A percentile compares a stretch with the other conserved stretches of the same genome.
phyloP scores from a whole-genome alignment of 257 asterid genomes.

The Jacaranda mimosifolia region DNA sequence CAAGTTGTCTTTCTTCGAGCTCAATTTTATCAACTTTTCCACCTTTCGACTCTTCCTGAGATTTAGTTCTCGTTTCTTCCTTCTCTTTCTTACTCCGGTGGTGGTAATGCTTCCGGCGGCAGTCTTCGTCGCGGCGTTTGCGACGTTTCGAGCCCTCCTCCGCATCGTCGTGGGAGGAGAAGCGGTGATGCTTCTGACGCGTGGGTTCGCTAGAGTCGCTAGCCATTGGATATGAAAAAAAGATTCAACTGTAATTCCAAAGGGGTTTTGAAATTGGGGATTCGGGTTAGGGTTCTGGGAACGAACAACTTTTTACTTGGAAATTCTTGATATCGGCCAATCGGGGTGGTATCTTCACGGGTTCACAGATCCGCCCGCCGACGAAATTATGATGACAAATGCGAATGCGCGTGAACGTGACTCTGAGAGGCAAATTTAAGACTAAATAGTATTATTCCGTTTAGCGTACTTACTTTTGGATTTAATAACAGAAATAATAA shows the following conservation, averaged over 20 bases:
- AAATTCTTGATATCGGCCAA: neutral
- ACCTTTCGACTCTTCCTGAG: conserved; percentile 35
- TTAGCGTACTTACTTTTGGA: no score
- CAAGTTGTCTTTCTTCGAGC: conserved; percentile 39
- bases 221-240: conserved; percentile 49
- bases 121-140: conserved; percentile 74
- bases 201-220: conserved; percentile 69
- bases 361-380: neutral
- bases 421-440: neutral
- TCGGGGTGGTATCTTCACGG: neutral
- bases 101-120: conserved; percentile 69
- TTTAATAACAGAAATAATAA: no score
- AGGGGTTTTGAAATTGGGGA: neutral
- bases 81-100: conserved; percentile 61
- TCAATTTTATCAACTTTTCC: conserved; percentile 41
- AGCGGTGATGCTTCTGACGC: conserved; percentile 73
- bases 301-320: neutral
- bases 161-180: conserved; percentile 65
- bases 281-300: conserved; percentile 39
- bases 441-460: no score
- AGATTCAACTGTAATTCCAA: neutral
- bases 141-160: conserved; percentile 84
- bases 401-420: neutral
- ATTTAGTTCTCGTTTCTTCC: conserved; percentile 39
- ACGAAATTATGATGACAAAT: neutral